Evolutionary conservation across 2,329 filamentous ascomycete genomes (phyloP), one percentile per base, ranked within the genome.

Genomic region (Sarocladiaceae sp.): DNA sequence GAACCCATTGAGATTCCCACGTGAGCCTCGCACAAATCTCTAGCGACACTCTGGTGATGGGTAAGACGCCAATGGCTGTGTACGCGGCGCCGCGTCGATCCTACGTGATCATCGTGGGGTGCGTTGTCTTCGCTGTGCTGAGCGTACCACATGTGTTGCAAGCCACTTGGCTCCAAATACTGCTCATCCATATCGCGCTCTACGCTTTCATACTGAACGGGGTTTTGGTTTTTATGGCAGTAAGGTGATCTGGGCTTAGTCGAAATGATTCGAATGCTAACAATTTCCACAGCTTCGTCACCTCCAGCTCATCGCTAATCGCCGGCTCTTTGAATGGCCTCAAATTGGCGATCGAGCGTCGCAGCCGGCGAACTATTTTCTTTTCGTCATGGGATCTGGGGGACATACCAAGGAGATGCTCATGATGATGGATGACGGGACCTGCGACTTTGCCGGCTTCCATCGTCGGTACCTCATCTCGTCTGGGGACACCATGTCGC

Each of bases 391-490:
- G 22, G 94, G 94, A 50, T 95, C 89, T 2, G 94, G 94, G 28
- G 94, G 94, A 1, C 94, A 99, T 70, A 97, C 94, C 1, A 86
- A 90, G 46, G 94, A 99, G 70, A 96, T 99, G 88, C 77, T 96
- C 56, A 84, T 87, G 62, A 88, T 97, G 74, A 82, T 99, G 60
- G 74, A 76, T 53, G 73, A 76, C 59, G 80, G 78, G 58, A 80
- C 79, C 62, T 75, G 73, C 53, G 69, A 70, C 35, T 76, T 74
- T 57, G 40, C 65, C 51, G 65, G 68, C 62, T 70, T 85, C 70
- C 85, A 88, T 60, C 82, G 94, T 23, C 93, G 90, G 25, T 99
- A 96, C 67, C 72, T 96, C 20, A 77, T 95, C 52, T 88, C 86
- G 57, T 83, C 80, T 1, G 91, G 88, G 1, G 94, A 99, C 64